Base-by-base conservation (phyloP, 768 basidiomycete species). In the Strobilomyces dryophilus region DNA sequence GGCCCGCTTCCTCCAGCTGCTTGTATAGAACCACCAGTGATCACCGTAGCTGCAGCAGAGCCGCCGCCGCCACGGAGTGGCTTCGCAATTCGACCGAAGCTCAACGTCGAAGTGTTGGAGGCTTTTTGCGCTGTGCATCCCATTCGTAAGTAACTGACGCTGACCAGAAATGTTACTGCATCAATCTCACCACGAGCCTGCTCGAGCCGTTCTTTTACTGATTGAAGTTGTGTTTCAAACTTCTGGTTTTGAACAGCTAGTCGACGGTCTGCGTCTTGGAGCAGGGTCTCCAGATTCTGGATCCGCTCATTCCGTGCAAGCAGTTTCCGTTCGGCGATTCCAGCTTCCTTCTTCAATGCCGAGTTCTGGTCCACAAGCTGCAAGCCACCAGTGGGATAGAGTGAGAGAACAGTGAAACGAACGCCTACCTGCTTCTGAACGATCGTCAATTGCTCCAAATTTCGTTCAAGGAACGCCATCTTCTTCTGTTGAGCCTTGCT, bases 281-380 rank as follows among this genome's bases (percentile, higher is more conserved):
- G 78, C 35, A 97, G 74, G 4, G 87, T 84, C 71, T 99, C 97
- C 57, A 99, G 79, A 71, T 93, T 95, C 74, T 94, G 89, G 74
- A 99, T 98, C 61, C 97, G 87, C 71, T 98, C 97, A 66, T 98
- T 98, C 52, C 97, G 85, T 35, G 95, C 93, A 61, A 97, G 80
- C 26, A 99, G 75, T 73, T 98, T 98, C 63, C 95, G 88, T 71
- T 99, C 97, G 50, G 95, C 92, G 60, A 95, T 90, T 20, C 92
- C 93, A 31, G 93, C 89, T 72, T 98, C 97, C 74, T 95, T 98
- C 82, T 98, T 98, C 61, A 99, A 76, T 12, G 88, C 82, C 12
- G 93, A 89, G 73, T 98, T 98, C 74, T 99, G 97, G 71, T 99
- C 95, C 49, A 98, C 95, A 57, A 99, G 88, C 94, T 98, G 53